A percentile compares a stretch with the other conserved stretches of the same genome.
Conservation (phyloP, 2,329 filamentous ascomycete species). For the Calonectria montana region DNA sequence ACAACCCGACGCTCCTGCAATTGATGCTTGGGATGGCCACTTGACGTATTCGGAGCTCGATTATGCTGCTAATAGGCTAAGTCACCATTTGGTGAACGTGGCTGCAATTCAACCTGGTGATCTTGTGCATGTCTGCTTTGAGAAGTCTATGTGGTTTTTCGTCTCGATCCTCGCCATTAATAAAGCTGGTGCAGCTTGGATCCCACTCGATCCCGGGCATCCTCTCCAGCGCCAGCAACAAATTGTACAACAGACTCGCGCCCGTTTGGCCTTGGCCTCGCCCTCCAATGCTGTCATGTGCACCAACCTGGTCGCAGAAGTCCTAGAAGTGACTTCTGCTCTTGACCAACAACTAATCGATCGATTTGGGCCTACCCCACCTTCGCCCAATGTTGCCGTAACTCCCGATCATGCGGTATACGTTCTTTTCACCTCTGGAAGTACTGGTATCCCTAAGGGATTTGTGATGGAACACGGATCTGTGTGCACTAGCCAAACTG, state of each 20-base stretch:
- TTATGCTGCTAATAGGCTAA: conserved; percentile 6
- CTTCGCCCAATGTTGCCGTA: not conserved
- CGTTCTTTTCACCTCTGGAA: conserved; percentile 15
- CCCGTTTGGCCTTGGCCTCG: not conserved
- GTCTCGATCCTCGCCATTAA: conserved; percentile 3
- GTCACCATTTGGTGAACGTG: conserved; percentile 8
- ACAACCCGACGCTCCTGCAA: conserved; percentile 28
- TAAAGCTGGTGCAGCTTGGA: conserved; percentile 2
- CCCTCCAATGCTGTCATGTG: conserved; percentile 11
- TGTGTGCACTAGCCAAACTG: conserved; percentile 5
- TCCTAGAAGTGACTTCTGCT: not conserved
- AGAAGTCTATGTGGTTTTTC: conserved; percentile 1
- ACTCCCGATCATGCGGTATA: not conserved
- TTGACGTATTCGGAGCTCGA: conserved; percentile 22
- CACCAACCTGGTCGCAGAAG: not conserved
- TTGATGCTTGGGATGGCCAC: conserved; percentile 42
- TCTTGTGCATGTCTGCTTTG: conserved; percentile 25
- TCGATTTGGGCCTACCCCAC: not conserved
- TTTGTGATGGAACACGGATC: conserved; percentile 28
- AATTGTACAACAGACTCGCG: conserved; percentile 4
- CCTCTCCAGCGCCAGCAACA: not conserved
- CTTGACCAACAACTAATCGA: not conserved
- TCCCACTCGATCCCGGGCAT: not conserved
- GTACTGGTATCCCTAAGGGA: not conserved
- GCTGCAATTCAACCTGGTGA: conserved; percentile 2